phyloP scores from a whole-genome alignment of 2,329 filamentous ascomycete genomes.

The Beauveria scarabaeidicola region DNA sequence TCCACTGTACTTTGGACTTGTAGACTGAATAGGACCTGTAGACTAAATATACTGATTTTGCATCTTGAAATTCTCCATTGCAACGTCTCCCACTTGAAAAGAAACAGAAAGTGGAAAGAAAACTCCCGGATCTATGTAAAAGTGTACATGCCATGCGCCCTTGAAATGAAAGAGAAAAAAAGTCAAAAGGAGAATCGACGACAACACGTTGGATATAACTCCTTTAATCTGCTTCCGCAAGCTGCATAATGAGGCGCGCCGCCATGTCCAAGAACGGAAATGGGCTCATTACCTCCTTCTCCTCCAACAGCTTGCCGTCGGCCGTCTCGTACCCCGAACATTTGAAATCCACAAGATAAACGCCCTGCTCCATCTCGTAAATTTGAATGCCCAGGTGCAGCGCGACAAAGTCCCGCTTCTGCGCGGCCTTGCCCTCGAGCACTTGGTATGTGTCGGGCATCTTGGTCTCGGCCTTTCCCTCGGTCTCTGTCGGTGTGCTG shows the following conservation, averaged over 20 bases:
- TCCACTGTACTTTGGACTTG: neutral
- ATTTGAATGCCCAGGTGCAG: slow-evolving; percentile 95
- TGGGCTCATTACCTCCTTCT: slow-evolving; percentile 91
- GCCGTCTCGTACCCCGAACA: slow-evolving; percentile 88
- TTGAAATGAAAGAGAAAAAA: neutral
- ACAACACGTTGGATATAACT: no score
- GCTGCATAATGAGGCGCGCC: slow-evolving; percentile 82
- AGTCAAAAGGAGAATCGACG: neutral
- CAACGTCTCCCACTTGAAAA: neutral
- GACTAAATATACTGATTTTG: neutral
- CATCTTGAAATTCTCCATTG: neutral
- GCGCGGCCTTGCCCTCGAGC: slow-evolving; percentile 29
- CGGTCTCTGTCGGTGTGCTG: slow-evolving; percentile 10
- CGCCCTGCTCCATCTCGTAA: slow-evolving; percentile 85
- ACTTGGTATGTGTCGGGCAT: slow-evolving; percentile 32
- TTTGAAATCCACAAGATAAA: slow-evolving; percentile 97
- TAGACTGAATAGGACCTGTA: neutral
- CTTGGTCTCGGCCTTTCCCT: slow-evolving; percentile 14
- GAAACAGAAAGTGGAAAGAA: neutral
- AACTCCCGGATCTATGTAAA: neutral
- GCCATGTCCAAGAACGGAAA: slow-evolving; percentile 96
- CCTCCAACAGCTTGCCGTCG: slow-evolving; percentile 67
- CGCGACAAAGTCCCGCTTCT: slow-evolving; percentile 61
- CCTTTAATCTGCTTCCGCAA: slow-evolving; percentile 57
- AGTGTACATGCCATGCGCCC: neutral